Conservation (phyloP, 495 filamentous ascomycete species). For the Penicillium dipodomyicola region DNA sequence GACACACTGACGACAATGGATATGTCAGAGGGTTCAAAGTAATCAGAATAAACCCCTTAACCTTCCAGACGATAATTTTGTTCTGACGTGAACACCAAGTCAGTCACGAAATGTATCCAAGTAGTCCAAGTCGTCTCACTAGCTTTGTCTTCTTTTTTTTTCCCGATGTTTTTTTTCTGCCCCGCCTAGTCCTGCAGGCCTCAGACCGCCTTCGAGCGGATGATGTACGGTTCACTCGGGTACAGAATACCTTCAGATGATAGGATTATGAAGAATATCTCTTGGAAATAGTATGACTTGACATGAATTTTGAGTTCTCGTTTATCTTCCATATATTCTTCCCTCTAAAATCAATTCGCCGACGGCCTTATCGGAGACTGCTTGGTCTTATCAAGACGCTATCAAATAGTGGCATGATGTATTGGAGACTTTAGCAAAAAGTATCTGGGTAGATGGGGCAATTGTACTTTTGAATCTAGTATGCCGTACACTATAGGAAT, state of each 20-base stretch:
- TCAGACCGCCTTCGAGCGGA: constrained; percentile 9
- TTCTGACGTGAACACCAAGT: neutral
- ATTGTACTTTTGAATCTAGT: neutral
- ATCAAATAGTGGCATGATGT: neutral
- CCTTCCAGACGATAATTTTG: neutral
- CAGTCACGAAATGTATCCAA: neutral
- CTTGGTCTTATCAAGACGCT: neutral
- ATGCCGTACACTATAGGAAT: neutral
- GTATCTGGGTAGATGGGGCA: neutral
- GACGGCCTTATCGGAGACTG: neutral
- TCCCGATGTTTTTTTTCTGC: constrained; percentile 13
- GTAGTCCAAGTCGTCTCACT: neutral
- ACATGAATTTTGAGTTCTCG: neutral
- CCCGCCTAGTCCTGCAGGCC: constrained; percentile 8
- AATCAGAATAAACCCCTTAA: neutral
- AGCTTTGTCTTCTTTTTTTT: constrained; percentile 7
- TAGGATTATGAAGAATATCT: neutral
- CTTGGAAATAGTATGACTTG: neutral
- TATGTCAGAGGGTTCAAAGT: neutral
- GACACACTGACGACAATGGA: neutral
- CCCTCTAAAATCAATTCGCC: neutral
- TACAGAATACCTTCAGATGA: neutral
- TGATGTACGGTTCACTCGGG: neutral
- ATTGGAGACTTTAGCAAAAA: neutral
- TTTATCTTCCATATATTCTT: neutral